Evolutionary conservation across 1,139 yeast genomes (phyloP).

Genomic region (Candida glucosophila): DNA sequence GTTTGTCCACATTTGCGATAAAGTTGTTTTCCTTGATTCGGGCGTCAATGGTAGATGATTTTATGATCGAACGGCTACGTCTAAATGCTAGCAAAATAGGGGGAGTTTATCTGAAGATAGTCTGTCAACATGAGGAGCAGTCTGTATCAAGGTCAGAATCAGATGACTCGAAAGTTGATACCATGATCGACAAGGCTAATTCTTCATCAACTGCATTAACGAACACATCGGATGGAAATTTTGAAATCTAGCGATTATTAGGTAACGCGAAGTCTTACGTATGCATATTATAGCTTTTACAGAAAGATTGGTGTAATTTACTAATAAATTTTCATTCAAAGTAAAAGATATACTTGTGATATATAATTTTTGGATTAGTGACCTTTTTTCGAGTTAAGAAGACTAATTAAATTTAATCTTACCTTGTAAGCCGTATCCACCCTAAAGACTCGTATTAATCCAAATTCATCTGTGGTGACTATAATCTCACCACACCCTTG

Average conservation of each 20-base stretch:
- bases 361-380: too few relatives aligned
- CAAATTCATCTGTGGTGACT: constrained; percentile 70
- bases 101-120: constrained; percentile 18
- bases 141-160: too few relatives aligned
- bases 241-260: too few relatives aligned
- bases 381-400: too few relatives aligned
- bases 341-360: too few relatives aligned
- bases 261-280: too few relatives aligned
- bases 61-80: constrained; percentile 28
- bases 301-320: too few relatives aligned
- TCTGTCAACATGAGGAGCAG: constrained; percentile 13
- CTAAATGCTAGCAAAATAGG: constrained; percentile 46
- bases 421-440: constrained; percentile 57
- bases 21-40: constrained; percentile 41
- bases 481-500: constrained; percentile 39
- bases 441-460: constrained; percentile 68
- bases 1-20: constrained; percentile 41
- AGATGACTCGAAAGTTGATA: constrained; percentile 1
- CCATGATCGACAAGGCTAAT: constrained; percentile 1
- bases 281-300: too few relatives aligned
- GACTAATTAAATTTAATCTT: constrained; percentile 16
- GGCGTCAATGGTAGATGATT: constrained; percentile 25
- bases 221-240: constrained; percentile 1
- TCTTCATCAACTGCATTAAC: constrained; percentile 2
- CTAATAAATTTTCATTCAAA: too few relatives aligned